Evolutionary conservation across 2,329 filamentous ascomycete genomes (phyloP).

Genomic region (Fusarium sp.): DNA sequence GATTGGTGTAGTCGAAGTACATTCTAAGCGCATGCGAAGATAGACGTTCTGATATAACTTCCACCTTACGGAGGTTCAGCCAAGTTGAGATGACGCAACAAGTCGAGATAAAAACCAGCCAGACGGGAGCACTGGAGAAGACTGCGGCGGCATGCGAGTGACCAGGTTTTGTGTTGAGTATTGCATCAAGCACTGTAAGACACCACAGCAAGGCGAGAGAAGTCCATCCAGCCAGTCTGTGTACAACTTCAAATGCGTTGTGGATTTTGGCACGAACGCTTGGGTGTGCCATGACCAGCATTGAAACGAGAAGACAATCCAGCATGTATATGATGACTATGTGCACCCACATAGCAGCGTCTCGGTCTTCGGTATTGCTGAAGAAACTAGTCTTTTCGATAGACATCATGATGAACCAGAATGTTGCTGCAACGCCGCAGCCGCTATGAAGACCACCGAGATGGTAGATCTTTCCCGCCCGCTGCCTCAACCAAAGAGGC

Average conservation of each 20-base stretch:
- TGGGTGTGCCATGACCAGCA: slow-evolving; percentile 31
- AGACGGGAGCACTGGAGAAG: slow-evolving; percentile 61
- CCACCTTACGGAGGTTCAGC: slow-evolving; percentile 72
- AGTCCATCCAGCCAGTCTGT: slow-evolving; percentile 34
- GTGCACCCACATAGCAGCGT: slow-evolving; percentile 7
- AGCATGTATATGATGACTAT: slow-evolving; percentile 27
- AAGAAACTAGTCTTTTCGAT: slow-evolving; percentile 28
- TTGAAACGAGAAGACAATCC: slow-evolving; percentile 18
- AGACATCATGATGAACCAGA: slow-evolving; percentile 35
- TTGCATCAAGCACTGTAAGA: slow-evolving; percentile 62
- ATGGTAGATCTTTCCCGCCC: slow-evolving; percentile 57
- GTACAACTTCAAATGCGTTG: slow-evolving; percentile 28
- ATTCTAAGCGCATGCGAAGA: slow-evolving; percentile 76
- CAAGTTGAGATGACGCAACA: slow-evolving; percentile 74
- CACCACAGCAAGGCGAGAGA: slow-evolving; percentile 25
- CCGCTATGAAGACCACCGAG: slow-evolving; percentile 52
- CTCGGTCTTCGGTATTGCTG: neutral
- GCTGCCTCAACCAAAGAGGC: slow-evolving; percentile 55
- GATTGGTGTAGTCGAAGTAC: slow-evolving; percentile 70
- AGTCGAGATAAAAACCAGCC: slow-evolving; percentile 72
- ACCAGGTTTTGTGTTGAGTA: slow-evolving; percentile 63
- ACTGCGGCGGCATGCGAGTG: neutral
- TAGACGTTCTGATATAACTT: slow-evolving; percentile 70
- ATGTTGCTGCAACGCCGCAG: slow-evolving; percentile 25
- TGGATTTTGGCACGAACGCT: slow-evolving; percentile 24